Percentiles rank a stretch among this genome's conserved stretches.
These are phyloP conservation scores for Barbatosphaeria neglecta DNA, from an alignment of 495 filamentous ascomycete genomes.

Conservation along the genomic window DNA sequence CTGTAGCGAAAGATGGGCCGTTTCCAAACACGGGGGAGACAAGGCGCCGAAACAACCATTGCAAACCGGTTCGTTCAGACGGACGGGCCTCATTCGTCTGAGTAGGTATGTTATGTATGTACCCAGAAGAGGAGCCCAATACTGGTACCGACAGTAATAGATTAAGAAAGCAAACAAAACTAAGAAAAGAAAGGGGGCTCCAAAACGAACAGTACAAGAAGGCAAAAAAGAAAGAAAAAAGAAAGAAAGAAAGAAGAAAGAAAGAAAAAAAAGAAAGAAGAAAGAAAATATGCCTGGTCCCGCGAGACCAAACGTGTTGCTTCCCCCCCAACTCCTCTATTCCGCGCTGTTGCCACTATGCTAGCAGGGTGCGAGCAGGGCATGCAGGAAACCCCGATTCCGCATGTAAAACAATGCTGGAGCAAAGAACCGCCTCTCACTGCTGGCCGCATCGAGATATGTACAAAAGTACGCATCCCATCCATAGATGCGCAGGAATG, in stretches of 20 bases:
- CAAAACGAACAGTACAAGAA: constrained; percentile 1
- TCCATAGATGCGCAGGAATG: too few species aligned
- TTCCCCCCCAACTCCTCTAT: constrained; percentile 20
- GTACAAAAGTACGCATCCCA: too few species aligned
- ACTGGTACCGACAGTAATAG: too few species aligned
- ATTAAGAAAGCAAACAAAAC: background rate
- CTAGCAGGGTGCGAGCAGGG: too few species aligned
- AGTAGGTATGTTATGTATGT: too few species aligned
- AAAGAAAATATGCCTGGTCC: background rate
- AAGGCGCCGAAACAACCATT: too few species aligned
- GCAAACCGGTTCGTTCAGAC: too few species aligned
- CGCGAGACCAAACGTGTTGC: background rate
- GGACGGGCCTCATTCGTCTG: too few species aligned
- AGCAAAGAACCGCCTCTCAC: background rate
- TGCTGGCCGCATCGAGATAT: too few species aligned
- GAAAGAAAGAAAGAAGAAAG: constrained; percentile 3
- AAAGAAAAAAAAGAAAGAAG: constrained; percentile 2
- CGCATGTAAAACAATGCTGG: background rate
- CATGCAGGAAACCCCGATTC: background rate
- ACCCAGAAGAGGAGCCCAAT: too few species aligned
- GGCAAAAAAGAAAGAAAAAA: constrained; percentile 3
- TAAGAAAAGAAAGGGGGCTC: background rate
- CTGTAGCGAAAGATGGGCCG: too few species aligned
- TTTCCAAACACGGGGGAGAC: background rate
- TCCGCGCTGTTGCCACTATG: constrained; percentile 1